Evolutionary conservation across 2,329 filamentous ascomycete species (phyloP), one percentile per base, ranked within the genome.

Genomic region (Colletotrichum aenigma): DNA sequence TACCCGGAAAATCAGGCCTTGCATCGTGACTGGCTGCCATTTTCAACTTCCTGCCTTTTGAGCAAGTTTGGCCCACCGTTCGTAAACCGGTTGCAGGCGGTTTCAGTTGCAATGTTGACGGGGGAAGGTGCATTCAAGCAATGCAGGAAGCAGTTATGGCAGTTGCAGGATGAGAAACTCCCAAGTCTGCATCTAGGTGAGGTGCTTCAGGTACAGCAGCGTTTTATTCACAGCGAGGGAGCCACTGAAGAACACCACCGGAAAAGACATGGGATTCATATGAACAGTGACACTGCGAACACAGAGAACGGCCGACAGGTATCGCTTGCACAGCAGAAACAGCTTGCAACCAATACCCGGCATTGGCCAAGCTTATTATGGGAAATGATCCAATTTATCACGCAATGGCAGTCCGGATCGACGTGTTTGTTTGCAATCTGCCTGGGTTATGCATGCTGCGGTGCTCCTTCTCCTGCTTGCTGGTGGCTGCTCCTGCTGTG

Each of bases 331-430:
- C 62, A 16, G 34, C 18, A 24, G 56, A 43, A 48, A 48, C 56
- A 16, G 26, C 18, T 4, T 16, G 10, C 21, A 28, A 32, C 66
- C n/a, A 43, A 7, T 34, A 4, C 24, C 55, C 24, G 10, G 36
- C 30, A 32, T n/a, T n/a, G 13, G n/a, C 24, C 43, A 24, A 32
- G 34, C 15, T 43, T 21, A 43, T 67, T 26, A 56, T 36, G 64
- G 32, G 62, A 64, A 68, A 75, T 73, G 62, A 48, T 72, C 70
- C 73, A 73, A 75, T 75, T 67, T 58, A 75, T 75, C 73, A 73
- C 70, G 64, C 56, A 58, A 64, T 72, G 62, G 62, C 56, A 56
- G 55, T 62, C 61, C 30, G 26, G 68, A 67, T 75, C 62, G 30
- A 18, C 62, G 32, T 66, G 56, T 72, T 75, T 64, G 69, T 64